Conservation (phyloP, 2,329 filamentous ascomycete species). For the Ascocoryne sarcoides region DNA sequence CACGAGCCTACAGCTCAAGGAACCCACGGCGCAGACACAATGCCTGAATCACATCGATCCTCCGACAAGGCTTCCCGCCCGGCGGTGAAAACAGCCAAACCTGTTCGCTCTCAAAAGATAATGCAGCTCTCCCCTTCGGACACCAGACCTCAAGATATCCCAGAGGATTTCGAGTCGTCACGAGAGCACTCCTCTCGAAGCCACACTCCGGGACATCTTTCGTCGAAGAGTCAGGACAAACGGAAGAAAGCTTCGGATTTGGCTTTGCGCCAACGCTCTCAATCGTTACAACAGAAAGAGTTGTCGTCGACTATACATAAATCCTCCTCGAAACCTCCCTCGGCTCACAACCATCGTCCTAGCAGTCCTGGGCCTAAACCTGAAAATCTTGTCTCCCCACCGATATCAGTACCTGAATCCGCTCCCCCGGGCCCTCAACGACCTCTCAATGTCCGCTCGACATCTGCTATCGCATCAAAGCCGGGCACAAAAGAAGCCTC, state of each 20-base stretch:
- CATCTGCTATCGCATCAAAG: conserved; percentile 30
- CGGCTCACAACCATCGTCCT: conserved; percentile 13
- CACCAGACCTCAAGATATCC: conserved; percentile 28
- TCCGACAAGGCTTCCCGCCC: conserved; percentile 27
- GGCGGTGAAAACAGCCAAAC: conserved; percentile 33
- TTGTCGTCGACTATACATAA: conserved; percentile 12
- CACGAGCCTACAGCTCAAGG: conserved; percentile 13
- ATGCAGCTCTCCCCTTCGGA: conserved; percentile 31
- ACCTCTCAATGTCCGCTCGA: conserved; percentile 41
- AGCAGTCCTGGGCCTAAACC: conserved; percentile 12
- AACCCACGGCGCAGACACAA: conserved; percentile 21
- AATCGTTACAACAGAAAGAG: conserved; percentile 26
- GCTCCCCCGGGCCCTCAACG: conserved; percentile 28
- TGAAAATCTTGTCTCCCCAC: conserved; percentile 17
- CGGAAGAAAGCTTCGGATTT: conserved; percentile 25
- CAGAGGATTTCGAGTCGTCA: conserved; percentile 30
- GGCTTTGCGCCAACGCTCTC: conserved; percentile 27
- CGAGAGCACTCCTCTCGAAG: conserved; percentile 38
- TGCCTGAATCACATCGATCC: conserved; percentile 27
- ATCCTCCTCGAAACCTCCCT: conserved; percentile 14
- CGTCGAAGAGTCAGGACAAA: conserved; percentile 43
- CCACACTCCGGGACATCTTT: conserved; percentile 53
- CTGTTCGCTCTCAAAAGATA: conserved; percentile 47
- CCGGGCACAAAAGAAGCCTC: conserved; percentile 11
- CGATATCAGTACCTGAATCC: conserved; percentile 10